These are phyloP conservation scores for Coemansia sp. DNA, from an alignment of 192 early-diverging fungal genomes.

Conservation along the genomic window DNA sequence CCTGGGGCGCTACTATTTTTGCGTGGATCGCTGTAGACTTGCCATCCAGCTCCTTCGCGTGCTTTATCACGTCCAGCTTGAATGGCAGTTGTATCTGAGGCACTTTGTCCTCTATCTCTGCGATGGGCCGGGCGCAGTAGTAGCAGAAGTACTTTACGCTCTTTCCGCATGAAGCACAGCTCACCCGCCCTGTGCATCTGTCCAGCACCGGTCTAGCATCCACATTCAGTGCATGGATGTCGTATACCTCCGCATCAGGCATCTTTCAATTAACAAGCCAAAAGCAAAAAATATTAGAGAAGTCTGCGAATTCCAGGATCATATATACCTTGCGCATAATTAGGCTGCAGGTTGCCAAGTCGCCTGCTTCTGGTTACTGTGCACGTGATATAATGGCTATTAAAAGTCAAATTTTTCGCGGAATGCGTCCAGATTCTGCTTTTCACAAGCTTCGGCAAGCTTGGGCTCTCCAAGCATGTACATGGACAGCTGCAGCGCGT, in stretches of 20 bases:
- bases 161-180: slow-evolving; percentile 64
- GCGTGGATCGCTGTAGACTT: slow-evolving; percentile 91
- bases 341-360: too few relatives aligned
- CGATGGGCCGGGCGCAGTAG: slow-evolving; percentile 61
- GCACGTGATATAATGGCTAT: slow-evolving; percentile 2
- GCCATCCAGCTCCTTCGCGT: slow-evolving; percentile 72
- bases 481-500: slow-evolving; percentile 73
- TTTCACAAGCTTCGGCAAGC: slow-evolving; percentile 76
- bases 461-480: slow-evolving; percentile 77
- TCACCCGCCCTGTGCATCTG: slow-evolving; percentile 41
- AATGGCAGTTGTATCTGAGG: slow-evolving; percentile 70
- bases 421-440: slow-evolving; percentile 76
- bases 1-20: slow-evolving; percentile 66
- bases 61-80: slow-evolving; percentile 74
- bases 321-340: too few relatives aligned
- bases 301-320: background rate
- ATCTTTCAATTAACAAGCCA: slow-evolving; percentile 5
- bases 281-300: background rate
- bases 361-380: background rate
- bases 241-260: slow-evolving; percentile 23
- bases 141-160: slow-evolving; percentile 72
- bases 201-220: slow-evolving; percentile 30
- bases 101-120: slow-evolving; percentile 48
- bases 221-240: slow-evolving; percentile 33
- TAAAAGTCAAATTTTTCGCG: slow-evolving; percentile 82